These are phyloP conservation scores for Mucor piriformis DNA, from an alignment of 371 early-diverging fungal species.

Conservation along the genomic window DNA sequence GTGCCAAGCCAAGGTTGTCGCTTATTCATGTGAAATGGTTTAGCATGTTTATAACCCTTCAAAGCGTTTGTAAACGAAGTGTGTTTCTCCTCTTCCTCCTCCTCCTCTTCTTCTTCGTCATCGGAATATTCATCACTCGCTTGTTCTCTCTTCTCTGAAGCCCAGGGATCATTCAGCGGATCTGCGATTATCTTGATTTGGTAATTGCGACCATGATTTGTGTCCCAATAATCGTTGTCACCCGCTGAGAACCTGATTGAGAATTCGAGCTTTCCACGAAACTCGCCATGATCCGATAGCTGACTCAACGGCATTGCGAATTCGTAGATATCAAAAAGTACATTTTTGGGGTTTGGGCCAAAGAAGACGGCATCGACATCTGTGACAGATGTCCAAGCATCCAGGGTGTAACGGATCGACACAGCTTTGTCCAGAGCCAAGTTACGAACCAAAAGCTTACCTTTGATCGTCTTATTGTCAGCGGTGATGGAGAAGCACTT, in stretches of 20 bases:
- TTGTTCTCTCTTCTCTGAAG: neutral
- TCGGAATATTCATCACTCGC: conserved; percentile 16
- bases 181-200: conserved; percentile 24
- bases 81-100: conserved; percentile 18
- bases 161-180: conserved; percentile 30
- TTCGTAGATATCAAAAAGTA: conserved; percentile 27
- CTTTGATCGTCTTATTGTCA: conserved; percentile 47
- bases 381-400: conserved; percentile 62
- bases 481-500: conserved; percentile 16
- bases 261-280: conserved; percentile 26
- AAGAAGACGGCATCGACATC: conserved; percentile 61
- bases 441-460: conserved; percentile 71
- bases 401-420: conserved; percentile 61
- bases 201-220: conserved; percentile 71
- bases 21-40: conserved; percentile 25
- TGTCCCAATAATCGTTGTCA: conserved; percentile 71
- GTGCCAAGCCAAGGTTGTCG: conserved; percentile 28
- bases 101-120: conserved; percentile 25
- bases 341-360: conserved; percentile 35
- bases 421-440: conserved; percentile 73
- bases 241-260: conserved; percentile 46
- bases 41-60: conserved; percentile 28
- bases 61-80: conserved; percentile 27
- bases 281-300: conserved; percentile 27
- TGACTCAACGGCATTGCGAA: conserved; percentile 25